Base-by-base conservation (phyloP, 2,329 filamentous ascomycete genomes). In the Xylariaceae sp. region DNA sequence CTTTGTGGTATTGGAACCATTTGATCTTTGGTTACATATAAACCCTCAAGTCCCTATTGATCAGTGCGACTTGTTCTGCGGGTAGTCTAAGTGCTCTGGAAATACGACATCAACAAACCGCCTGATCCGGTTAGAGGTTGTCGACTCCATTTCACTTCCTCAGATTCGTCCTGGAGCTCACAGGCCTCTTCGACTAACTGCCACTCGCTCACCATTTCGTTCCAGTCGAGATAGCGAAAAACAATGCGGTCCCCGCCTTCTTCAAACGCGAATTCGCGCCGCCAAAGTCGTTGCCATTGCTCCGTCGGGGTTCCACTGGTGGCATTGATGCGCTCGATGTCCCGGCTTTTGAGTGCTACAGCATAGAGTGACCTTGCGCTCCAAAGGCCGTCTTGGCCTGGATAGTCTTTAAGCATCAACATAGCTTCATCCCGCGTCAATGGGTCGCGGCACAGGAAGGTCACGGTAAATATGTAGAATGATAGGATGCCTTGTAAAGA, bases 261-360 rank as follows among this genome's bases (percentile, higher is more conserved):
- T 30, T 66, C 63, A 15, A 66, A 64, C 1, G 60, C 30, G 34
- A 57, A 63, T 19, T 66, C 63, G 8, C 64, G 53, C 1, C 60
- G 57, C 42, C 57, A 52, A 2, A 66, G 48, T 0, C 63, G 54
- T 18, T 32, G 36, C 62, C 60, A 63, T 38, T 65, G 62, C 13
- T 63, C 59, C 1, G 41, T 7, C 2, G 37, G n/a, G 3, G 56
- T 56, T 1, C 60, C 61, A 16, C 62, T 60, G 0, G 41, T 22
- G 0, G 52, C 48, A 24, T 64, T 64, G 3, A n/a, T 15, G 15
- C 39, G 37, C 46, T 65, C 62, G 1, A 65, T 39, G 1, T 41
- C 36, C 3, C 52, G 54, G 9, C 58, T 64, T 18, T 48, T 48
- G 15, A 50, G 13, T 0, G 60, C 55, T 4, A 64, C 15, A 1